Evolutionary conservation across 2,329 filamentous ascomycete genomes (phyloP).

Genomic region (Zymoseptoria pseudotritici): DNA sequence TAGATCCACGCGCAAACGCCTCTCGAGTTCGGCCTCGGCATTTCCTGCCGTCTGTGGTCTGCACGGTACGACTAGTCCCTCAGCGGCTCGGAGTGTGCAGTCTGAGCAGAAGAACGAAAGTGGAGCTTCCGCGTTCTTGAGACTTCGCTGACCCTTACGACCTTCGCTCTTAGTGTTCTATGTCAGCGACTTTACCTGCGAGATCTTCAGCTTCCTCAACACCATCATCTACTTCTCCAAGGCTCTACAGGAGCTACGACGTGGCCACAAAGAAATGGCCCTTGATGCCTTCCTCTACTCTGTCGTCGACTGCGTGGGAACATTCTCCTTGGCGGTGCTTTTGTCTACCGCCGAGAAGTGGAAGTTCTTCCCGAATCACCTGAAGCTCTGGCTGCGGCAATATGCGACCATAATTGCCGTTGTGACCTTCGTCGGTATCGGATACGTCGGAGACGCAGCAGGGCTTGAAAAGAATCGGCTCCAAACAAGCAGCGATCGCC

Average conservation of each 20-base stretch:
- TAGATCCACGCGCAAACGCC: not conserved
- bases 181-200: slow-evolving; percentile 59
- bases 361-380: slow-evolving; percentile 55
- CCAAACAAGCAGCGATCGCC: slow-evolving; percentile 45
- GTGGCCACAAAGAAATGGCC: slow-evolving; percentile 49
- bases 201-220: slow-evolving; percentile 60
- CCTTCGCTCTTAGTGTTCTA: slow-evolving; percentile 44
- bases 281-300: slow-evolving; percentile 59
- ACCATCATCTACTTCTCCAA: slow-evolving; percentile 60
- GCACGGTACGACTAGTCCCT: too few relatives aligned
- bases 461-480: slow-evolving; percentile 52
- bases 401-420: slow-evolving; percentile 62
- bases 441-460: slow-evolving; percentile 53
- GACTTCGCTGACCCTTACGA: not conserved
- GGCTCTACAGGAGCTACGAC: slow-evolving; percentile 55
- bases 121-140: not conserved
- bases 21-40: too few relatives aligned
- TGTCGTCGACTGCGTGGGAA: slow-evolving; percentile 56
- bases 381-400: slow-evolving; percentile 54
- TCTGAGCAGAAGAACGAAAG: too few relatives aligned
- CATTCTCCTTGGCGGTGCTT: slow-evolving; percentile 55
- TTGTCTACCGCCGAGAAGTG: slow-evolving; percentile 56
- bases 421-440: slow-evolving; percentile 57
- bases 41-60: too few relatives aligned
- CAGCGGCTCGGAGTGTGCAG: too few relatives aligned